These are phyloP conservation scores for Plasmopara viticola DNA, from an alignment of 352 stramenopile species.

Conservation along the genomic window DNA sequence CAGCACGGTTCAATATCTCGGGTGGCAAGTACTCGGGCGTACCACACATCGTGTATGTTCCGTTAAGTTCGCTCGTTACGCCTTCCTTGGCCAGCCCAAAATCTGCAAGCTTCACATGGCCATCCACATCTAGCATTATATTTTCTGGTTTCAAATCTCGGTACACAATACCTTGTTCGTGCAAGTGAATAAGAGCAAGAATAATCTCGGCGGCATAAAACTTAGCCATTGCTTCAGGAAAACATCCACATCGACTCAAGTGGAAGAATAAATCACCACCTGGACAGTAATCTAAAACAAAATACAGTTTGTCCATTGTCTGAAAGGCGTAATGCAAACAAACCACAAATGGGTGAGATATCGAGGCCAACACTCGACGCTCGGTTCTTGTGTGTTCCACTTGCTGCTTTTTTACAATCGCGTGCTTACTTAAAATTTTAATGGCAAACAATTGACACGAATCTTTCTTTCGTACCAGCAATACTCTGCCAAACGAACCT, in stretches of 20 bases:
- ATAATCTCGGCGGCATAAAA: constrained; percentile 85
- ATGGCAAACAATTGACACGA: constrained; percentile 70
- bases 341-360: constrained; percentile 84
- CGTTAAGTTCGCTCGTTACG: constrained; percentile 60
- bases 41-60: constrained; percentile 81
- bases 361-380: constrained; percentile 71
- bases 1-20: constrained; percentile 74
- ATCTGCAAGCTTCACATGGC: constrained; percentile 76
- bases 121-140: constrained; percentile 83
- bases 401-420: constrained; percentile 78
- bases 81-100: constrained; percentile 78
- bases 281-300: constrained; percentile 84
- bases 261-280: constrained; percentile 84
- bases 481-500: constrained; percentile 90
- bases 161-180: constrained; percentile 81
- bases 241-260: constrained; percentile 62
- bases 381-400: constrained; percentile 81
- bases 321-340: constrained; percentile 87
- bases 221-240: constrained; percentile 75
- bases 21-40: constrained; percentile 83
- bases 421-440: constrained; percentile 79
- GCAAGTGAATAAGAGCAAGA: constrained; percentile 78
- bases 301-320: constrained; percentile 76
- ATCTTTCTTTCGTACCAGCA: constrained; percentile 81
- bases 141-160: constrained; percentile 83